Conservation (phyloP, 495 filamentous ascomycete species). For the Aspergillus incahuasiensis region DNA sequence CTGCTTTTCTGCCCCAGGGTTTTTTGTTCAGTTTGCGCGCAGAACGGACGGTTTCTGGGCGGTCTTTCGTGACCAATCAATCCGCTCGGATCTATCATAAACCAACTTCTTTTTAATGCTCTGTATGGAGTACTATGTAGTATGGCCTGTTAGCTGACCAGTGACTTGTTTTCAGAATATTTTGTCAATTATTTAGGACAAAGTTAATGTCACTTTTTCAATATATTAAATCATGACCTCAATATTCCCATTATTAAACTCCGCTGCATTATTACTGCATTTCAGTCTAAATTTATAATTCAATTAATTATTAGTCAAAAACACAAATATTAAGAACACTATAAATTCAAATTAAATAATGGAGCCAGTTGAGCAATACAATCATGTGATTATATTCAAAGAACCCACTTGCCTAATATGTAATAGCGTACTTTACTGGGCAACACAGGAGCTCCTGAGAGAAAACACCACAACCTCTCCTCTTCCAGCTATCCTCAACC, state of each 20-base stretch:
- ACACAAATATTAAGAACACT: too few relatives aligned
- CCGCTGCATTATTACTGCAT: not conserved
- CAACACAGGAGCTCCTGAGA: not conserved
- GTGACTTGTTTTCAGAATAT: not conserved
- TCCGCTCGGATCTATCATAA: not conserved
- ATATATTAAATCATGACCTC: too few relatives aligned
- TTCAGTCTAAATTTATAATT: not conserved
- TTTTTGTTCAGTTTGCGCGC: not conserved
- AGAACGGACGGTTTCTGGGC: not conserved
- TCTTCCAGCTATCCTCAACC: not conserved
- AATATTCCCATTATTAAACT: too few relatives aligned
- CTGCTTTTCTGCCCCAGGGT: not conserved
- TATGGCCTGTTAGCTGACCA: too few relatives aligned
- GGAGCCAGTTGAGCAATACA: not conserved
- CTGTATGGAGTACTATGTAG: too few relatives aligned
- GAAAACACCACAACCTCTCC: not conserved
- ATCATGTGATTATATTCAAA: not conserved
- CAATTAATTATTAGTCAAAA: not conserved
- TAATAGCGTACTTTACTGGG: not conserved
- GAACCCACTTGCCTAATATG: not conserved
- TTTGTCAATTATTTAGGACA: not conserved
- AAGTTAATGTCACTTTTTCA: too few relatives aligned
- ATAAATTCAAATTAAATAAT: not conserved
- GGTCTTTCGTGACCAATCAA: not conserved
- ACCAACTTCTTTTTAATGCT: not conserved